Conservation (phyloP, 2,329 filamentous ascomycete genomes). For the Stachybotrys echinatus region DNA sequence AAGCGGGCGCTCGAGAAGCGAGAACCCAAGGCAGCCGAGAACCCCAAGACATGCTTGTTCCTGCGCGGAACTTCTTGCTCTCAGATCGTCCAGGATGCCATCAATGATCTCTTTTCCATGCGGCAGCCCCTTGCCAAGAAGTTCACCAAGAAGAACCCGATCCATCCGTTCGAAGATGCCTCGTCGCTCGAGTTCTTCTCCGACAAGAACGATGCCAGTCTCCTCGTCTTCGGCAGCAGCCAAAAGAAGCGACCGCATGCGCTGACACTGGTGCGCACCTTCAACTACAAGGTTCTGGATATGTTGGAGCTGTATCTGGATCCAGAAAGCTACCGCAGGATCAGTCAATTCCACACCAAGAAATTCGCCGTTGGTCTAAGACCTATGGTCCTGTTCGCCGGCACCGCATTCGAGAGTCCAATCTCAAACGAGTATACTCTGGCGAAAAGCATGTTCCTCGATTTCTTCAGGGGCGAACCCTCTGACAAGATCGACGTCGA, state of each 20-base stretch:
- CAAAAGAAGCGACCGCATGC: constrained; percentile 95
- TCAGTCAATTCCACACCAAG: constrained; percentile 70
- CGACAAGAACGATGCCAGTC: constrained; percentile 88
- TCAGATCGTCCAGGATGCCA: constrained; percentile 73
- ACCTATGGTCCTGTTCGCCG: constrained; percentile 87
- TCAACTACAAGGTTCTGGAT: constrained; percentile 82
- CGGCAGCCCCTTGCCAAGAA: constrained; percentile 81
- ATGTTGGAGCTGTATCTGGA: constrained; percentile 91
- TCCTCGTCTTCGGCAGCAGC: constrained; percentile 78
- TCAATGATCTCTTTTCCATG: constrained; percentile 79
- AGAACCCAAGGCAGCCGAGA: constrained; percentile 83
- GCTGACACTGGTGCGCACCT: constrained; percentile 76
- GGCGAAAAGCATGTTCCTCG: constrained; percentile 79
- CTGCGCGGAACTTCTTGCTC: constrained; percentile 84
- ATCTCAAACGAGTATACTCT: constrained; percentile 75
- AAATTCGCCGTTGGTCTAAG: constrained; percentile 77
- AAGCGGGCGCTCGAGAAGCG: constrained; percentile 93
- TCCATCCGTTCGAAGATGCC: constrained; percentile 90
- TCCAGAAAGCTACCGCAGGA: constrained; percentile 61
- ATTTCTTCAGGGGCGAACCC: constrained; percentile 80
- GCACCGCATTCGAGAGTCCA: constrained; percentile 79
- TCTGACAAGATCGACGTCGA: constrained; percentile 86
- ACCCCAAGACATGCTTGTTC: constrained; percentile 84
- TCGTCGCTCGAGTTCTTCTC: constrained; percentile 90
- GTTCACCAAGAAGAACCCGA: constrained; percentile 94